These are phyloP conservation scores for Saccharomyces pastorianus DNA, from an alignment of 1,139 yeast species.

Conservation along the genomic window DNA sequence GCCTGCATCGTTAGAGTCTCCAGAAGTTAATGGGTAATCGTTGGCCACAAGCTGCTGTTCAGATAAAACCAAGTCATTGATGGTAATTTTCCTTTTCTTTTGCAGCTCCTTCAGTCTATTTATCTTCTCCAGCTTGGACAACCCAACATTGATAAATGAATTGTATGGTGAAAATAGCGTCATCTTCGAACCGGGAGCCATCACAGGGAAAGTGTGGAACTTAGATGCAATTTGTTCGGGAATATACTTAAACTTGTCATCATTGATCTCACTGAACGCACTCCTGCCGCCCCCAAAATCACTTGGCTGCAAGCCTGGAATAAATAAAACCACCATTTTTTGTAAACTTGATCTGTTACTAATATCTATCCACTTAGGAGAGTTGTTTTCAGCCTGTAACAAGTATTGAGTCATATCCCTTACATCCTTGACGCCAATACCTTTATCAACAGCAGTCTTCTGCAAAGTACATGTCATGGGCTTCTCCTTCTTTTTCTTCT, in stretches of 20 bases:
- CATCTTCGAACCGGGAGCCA: slow-evolving; percentile 56
- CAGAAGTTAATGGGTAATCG: slow-evolving; percentile 55
- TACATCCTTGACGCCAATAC: slow-evolving; percentile 37
- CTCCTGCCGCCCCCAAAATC: slow-evolving; percentile 32
- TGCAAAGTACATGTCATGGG: slow-evolving; percentile 30
- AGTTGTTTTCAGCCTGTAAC: slow-evolving; percentile 37
- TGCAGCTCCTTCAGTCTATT: slow-evolving; percentile 32
- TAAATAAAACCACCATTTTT: slow-evolving; percentile 52
- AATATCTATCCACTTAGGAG: slow-evolving; percentile 39
- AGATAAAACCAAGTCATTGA: slow-evolving; percentile 47
- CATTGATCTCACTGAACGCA: slow-evolving; percentile 5
- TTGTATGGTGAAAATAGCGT: slow-evolving; percentile 48
- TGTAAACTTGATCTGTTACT: slow-evolving; percentile 37
- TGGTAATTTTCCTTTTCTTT: slow-evolving; percentile 36
- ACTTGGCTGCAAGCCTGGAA: slow-evolving; percentile 55
- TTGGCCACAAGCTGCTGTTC: slow-evolving; percentile 40
- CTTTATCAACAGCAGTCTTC: slow-evolving; percentile 24
- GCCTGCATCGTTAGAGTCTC: slow-evolving; percentile 21
- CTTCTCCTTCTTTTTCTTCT: slow-evolving; percentile 39
- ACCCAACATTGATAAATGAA: slow-evolving; percentile 48
- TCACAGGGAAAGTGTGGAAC: slow-evolving; percentile 21
- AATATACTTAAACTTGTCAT: slow-evolving; percentile 25
- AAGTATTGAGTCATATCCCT: slow-evolving; percentile 48
- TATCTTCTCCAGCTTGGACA: slow-evolving; percentile 48
- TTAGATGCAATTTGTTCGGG: slow-evolving; percentile 33